Percentiles rank a stretch among this genome's conserved stretches.
phyloP scores from a whole-genome alignment of 495 filamentous ascomycete genomes.

The Terfezia boudieri region DNA sequence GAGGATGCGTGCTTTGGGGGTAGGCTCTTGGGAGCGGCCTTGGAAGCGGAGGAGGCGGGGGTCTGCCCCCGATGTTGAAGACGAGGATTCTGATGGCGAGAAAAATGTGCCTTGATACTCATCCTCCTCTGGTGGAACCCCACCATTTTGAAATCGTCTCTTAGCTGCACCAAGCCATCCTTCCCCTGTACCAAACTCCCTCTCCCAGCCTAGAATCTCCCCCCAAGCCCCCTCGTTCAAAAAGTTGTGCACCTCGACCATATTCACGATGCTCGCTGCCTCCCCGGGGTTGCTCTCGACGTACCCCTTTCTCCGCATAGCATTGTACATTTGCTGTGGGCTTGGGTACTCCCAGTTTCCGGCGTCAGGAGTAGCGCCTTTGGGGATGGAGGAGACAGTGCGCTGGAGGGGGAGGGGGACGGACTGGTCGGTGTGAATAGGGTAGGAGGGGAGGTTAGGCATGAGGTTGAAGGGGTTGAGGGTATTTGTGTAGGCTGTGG shows the following conservation, averaged over 20 bases:
- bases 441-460: slow-evolving; percentile 66
- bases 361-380: slow-evolving; percentile 34
- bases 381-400: slow-evolving; percentile 67
- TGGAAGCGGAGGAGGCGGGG: background rate
- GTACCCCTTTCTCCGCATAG: slow-evolving; percentile 83
- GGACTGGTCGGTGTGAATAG: slow-evolving; percentile 47
- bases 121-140: too few species aligned
- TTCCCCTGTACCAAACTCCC: slow-evolving; percentile 34
- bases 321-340: slow-evolving; percentile 98
- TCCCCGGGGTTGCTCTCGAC: slow-evolving; percentile 68
- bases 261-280: slow-evolving; percentile 46
- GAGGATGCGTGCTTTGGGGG: background rate
- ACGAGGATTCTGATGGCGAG: background rate
- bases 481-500: slow-evolving; percentile 30
- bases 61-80: background rate
- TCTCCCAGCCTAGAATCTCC: slow-evolving; percentile 85
- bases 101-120: too few species aligned
- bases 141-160: too few species aligned
- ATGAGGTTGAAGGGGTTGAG: slow-evolving; percentile 94
- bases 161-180: too few species aligned
- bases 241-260: slow-evolving; percentile 96
- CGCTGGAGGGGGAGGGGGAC: slow-evolving; percentile 50
- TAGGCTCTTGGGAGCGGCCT: background rate
- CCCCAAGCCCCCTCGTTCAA: slow-evolving; percentile 92
- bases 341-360: slow-evolving; percentile 95